Evolutionary conservation across 2,329 filamentous ascomycete species (phyloP), one percentile per base, ranked within the genome.

Genomic region (Elsinoe ampelina): DNA sequence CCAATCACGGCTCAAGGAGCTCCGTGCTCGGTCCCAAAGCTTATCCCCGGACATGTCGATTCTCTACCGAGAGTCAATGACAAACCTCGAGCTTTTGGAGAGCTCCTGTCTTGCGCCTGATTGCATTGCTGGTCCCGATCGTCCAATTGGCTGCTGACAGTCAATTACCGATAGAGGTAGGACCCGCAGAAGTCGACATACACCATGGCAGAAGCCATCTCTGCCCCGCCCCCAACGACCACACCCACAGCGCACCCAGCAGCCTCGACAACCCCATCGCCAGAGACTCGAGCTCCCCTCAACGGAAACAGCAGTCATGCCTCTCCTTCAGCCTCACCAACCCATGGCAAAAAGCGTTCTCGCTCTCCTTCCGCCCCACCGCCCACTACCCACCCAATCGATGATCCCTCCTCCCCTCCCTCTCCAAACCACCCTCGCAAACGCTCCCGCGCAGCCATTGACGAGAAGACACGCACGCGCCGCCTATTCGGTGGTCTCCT

Each of bases 401-500:
- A 50, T 15, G 30, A 34, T 17, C 13, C 19, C 48, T 19, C 19
- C 48, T 19, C 48, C 3, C 13, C 34, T 12, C 4, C 45, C 22
- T 32, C 55, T 26, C 17, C 45, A 38, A 22, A 39, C 10, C 43
- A 51, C n/a, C n/a, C 32, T 7, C 54, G 19, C 39, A 56, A 38
- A 30, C 54, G 42, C 54, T 32, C 10, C 2, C 17, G 52, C 36
- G 10, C 39, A 39, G 59, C 63, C 5, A 51, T 61, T 58, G 87
- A 95, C 65, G 92, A 97, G 68, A 89, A 85, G 70, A 89, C 87
- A 68, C 85, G 92, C 36, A 87, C 88, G 19, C 86, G 87, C 70
- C 81, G 92, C 55, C 77, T 97, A 59, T 96, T 96, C 67, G 91
- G 92, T 60, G 87, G 85, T 35, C 73, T 95, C 57, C 75, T 93